A percentile compares a stretch with the other conserved stretches of the same genome.
Evolutionary conservation across 441 rosid species (phyloP).

Genomic region (Manihot esculenta): DNA sequence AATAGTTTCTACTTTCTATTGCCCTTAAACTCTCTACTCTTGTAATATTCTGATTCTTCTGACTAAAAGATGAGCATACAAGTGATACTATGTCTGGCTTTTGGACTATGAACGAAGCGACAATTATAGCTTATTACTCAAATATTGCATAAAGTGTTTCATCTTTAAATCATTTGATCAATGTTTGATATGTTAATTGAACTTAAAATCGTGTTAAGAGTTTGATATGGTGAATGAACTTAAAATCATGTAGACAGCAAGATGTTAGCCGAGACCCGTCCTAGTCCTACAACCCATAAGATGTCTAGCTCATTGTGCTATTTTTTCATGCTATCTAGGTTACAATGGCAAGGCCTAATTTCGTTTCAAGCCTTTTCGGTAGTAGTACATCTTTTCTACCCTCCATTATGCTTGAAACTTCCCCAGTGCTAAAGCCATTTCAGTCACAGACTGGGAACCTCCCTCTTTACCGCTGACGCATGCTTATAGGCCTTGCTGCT

Average conservation of each 20-base stretch:
- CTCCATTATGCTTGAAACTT: background rate
- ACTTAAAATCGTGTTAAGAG: background rate
- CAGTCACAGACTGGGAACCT: background rate
- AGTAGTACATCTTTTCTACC: background rate
- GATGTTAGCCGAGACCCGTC: background rate
- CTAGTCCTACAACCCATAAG: background rate
- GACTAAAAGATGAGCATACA: background rate
- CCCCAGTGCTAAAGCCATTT: background rate
- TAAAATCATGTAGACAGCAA: too few species aligned
- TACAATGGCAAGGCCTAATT: background rate
- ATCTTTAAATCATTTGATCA: background rate
- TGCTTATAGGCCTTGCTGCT: slow-evolving; percentile 2
- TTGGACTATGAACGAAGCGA: background rate
- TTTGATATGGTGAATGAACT: too few species aligned
- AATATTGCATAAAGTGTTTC: background rate
- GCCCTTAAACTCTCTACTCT: background rate
- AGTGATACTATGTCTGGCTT: background rate
- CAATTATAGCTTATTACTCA: background rate
- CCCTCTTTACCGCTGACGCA: too few species aligned
- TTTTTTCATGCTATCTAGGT: background rate
- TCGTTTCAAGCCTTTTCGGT: background rate
- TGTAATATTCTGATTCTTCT: background rate
- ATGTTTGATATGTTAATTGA: background rate
- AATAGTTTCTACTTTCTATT: background rate
- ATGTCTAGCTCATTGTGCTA: background rate